Conservation (phyloP, 2,329 filamentous ascomycete species). For the Verticillium tricorpus region DNA sequence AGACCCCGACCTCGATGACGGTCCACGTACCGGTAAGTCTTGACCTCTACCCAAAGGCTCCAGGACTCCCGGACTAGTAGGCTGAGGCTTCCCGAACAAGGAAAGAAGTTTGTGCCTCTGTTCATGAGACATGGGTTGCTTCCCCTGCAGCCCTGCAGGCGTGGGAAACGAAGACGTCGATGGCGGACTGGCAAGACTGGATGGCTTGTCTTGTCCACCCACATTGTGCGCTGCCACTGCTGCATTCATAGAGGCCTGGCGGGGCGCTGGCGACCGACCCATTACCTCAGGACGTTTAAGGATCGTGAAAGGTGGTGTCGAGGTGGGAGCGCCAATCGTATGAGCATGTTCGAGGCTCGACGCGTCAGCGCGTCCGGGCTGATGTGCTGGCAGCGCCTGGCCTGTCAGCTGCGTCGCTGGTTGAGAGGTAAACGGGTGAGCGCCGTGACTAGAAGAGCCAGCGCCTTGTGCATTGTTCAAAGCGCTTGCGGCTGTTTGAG, state of each 20-base stretch:
- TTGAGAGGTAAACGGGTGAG: neutral
- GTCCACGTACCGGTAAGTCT: neutral
- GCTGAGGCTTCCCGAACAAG: slow-evolving; percentile 52
- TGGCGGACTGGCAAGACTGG: slow-evolving; percentile 20
- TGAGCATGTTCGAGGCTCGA: neutral
- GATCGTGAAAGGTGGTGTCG: neutral
- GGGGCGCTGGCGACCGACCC: slow-evolving; percentile 1
- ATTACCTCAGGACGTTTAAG: slow-evolving; percentile 4
- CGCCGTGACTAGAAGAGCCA: neutral
- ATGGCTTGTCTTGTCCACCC: slow-evolving; percentile 9
- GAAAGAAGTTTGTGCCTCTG: slow-evolving; percentile 50
- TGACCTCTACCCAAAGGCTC: neutral
- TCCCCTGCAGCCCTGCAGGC: slow-evolving; percentile 22
- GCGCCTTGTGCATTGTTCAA: neutral
- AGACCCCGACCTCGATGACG: slow-evolving; percentile 14
- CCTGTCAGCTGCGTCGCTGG: neutral
- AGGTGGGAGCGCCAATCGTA: neutral
- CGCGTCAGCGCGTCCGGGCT: neutral
- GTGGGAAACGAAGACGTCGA: slow-evolving; percentile 20
- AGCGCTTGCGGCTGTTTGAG: neutral
- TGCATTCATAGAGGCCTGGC: neutral
- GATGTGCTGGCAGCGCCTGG: neutral
- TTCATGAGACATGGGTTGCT: slow-evolving; percentile 31
- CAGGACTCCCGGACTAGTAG: slow-evolving; percentile 10
- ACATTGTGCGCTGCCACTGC: neutral